Evolutionary conservation across 441 rosid species (phyloP).

Genomic region (Daphne laureola): DNA sequence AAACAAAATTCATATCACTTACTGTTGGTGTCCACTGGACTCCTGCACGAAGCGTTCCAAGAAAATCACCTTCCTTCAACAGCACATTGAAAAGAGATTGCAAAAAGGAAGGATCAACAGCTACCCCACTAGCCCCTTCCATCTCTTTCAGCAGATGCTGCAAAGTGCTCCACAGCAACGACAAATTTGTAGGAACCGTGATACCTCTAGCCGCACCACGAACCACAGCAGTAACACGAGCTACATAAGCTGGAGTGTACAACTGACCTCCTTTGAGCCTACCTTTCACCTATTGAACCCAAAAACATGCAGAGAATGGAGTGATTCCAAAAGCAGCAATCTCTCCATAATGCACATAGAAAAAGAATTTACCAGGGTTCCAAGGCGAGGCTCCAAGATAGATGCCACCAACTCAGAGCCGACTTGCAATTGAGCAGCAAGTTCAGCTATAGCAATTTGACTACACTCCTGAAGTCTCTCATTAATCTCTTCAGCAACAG

Average conservation of each 20-base stretch:
- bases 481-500: slow-evolving; percentile 81
- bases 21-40: slow-evolving; percentile 94
- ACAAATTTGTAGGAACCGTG: slow-evolving; percentile 75
- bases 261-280: slow-evolving; percentile 97
- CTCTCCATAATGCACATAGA: not conserved
- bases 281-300: slow-evolving; percentile 64
- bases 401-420: slow-evolving; percentile 81
- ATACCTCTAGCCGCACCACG: slow-evolving; percentile 91
- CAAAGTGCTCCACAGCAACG: slow-evolving; percentile 63
- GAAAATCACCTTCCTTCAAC: slow-evolving; percentile 75
- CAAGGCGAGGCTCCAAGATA: slow-evolving; percentile 85
- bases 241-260: slow-evolving; percentile 92
- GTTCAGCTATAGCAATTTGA: slow-evolving; percentile 80
- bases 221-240: slow-evolving; percentile 90
- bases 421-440: slow-evolving; percentile 84
- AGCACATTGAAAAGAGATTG: slow-evolving; percentile 78
- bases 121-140: slow-evolving; percentile 86
- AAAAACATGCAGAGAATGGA: slow-evolving; percentile 8
- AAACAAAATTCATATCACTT: too few relatives aligned
- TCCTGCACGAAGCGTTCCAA: slow-evolving; percentile 95
- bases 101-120: slow-evolving; percentile 77
- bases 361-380: slow-evolving; percentile 51
- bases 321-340: not conserved
- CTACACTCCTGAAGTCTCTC: slow-evolving; percentile 97
- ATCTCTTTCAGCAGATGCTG: slow-evolving; percentile 85